A percentile compares a stretch with the other conserved stretches of the same genome.
Evolutionary conservation across 2,329 filamentous ascomycete species (phyloP).

Genomic region (Clarireedia hainanense): DNA sequence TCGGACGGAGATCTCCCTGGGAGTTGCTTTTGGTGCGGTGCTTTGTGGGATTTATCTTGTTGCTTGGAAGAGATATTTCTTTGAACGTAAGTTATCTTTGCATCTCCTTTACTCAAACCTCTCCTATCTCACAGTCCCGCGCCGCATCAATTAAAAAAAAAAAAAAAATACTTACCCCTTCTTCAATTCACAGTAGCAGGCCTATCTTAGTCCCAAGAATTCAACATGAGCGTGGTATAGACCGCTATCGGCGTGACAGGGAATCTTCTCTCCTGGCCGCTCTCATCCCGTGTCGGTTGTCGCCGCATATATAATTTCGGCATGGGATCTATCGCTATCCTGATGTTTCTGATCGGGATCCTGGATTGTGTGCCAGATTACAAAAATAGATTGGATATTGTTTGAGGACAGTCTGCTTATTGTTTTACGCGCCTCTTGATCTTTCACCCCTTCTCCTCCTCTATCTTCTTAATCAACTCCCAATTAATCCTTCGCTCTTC

Average conservation of each 20-base stretch:
- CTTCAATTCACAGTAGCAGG: conserved; percentile 42
- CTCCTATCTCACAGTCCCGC: not conserved
- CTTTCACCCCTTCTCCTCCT: too few species aligned
- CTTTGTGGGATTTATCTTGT: conserved; percentile 56
- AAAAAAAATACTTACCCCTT: not conserved
- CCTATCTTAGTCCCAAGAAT: conserved; percentile 44
- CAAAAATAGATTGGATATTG: conserved; percentile 14
- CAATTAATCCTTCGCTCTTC: too few species aligned
- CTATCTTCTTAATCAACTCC: too few species aligned
- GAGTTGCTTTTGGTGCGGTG: conserved; percentile 52
- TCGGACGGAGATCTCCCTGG: conserved; percentile 45
- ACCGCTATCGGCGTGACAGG: conserved; percentile 52
- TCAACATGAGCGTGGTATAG: conserved; percentile 54
- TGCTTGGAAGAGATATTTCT: conserved; percentile 56
- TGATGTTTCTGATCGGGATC: conserved; percentile 39
- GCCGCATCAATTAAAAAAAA: not conserved
- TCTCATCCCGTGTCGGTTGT: conserved; percentile 54
- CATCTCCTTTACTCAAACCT: too few species aligned
- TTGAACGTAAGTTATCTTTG: conserved; percentile 28
- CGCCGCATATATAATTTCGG: conserved; percentile 57
- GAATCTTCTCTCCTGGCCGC: conserved; percentile 57
- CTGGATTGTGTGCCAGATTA: conserved; percentile 31
- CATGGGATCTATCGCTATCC: conserved; percentile 41
- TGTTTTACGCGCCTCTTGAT: too few species aligned
- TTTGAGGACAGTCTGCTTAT: conserved; percentile 18